Evolutionary conservation across 139 green algal genomes (phyloP).

Genomic region (Astrephomene gubernaculifera): DNA sequence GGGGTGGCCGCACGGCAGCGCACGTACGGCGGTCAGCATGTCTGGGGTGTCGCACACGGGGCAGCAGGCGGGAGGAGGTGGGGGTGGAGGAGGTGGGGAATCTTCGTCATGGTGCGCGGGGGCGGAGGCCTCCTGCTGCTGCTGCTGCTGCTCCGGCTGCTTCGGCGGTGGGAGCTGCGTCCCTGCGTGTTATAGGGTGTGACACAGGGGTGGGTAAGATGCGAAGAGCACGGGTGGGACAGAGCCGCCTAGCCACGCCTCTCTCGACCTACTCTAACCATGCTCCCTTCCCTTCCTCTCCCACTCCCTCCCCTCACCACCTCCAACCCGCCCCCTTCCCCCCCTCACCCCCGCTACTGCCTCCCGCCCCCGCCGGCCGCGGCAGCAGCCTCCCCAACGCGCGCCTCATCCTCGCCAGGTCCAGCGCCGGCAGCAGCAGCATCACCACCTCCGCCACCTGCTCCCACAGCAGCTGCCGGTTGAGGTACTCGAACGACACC

Average conservation of each 20-base stretch:
- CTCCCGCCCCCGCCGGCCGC: conserved; percentile 4
- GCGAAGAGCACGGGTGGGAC: too few relatives aligned
- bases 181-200: too few relatives aligned
- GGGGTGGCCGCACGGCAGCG: conserved; percentile 85
- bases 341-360: background rate
- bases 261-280: too few relatives aligned
- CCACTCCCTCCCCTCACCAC: background rate
- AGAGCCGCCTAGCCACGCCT: too few relatives aligned
- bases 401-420: conserved; percentile 41
- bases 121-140: background rate
- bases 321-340: background rate
- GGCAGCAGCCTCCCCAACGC: conserved; percentile 54
- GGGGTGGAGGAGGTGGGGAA: background rate
- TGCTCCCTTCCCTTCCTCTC: too few relatives aligned
- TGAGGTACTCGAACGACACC: conserved; percentile 95
- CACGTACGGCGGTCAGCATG: conserved; percentile 67
- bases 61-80: conserved; percentile 28
- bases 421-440: conserved; percentile 85
- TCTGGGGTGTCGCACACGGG: conserved; percentile 67
- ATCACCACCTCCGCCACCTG: conserved; percentile 91
- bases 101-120: too few relatives aligned
- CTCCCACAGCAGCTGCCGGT: conserved; percentile 83
- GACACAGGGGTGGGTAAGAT: too few relatives aligned
- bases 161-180: background rate
- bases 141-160: background rate